A percentile compares a stretch with the other conserved stretches of the same genome.
Evolutionary conservation across 345 rosid species (phyloP).

Genomic region (Populus pruinosa): DNA sequence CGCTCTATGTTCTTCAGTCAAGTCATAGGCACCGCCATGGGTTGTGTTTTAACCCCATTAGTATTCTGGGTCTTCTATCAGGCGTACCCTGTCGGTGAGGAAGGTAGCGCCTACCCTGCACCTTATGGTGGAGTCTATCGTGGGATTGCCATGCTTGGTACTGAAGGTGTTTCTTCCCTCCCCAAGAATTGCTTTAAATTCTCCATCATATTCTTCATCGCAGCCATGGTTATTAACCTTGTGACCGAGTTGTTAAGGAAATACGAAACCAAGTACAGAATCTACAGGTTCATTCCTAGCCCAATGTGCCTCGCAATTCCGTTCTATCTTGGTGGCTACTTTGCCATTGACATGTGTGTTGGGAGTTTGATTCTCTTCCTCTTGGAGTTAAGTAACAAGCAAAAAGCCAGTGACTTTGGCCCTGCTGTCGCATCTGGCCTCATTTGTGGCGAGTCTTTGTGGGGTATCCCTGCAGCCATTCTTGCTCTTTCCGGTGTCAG

Average conservation of each 20-base stretch:
- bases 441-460: constrained; percentile 84
- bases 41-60: constrained; percentile 60
- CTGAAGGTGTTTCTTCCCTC: constrained; percentile 58
- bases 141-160: constrained; percentile 76
- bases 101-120: constrained; percentile 65
- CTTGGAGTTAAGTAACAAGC: constrained; percentile 56
- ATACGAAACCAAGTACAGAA: constrained; percentile 30
- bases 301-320: constrained; percentile 99
- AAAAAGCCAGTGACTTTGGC: constrained; percentile 49
- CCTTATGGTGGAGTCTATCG: constrained; percentile 67
- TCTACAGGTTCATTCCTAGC: constrained; percentile 62
- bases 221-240: constrained; percentile 46
- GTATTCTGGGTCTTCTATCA: constrained; percentile 84
- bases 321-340: constrained; percentile 78
- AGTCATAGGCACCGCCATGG: constrained; percentile 67
- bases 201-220: constrained; percentile 48
- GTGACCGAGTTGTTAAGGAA: constrained; percentile 23
- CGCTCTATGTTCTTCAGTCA: constrained; percentile 87
- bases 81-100: constrained; percentile 72
- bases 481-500: constrained; percentile 59
- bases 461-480: constrained; percentile 87
- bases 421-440: constrained; percentile 85
- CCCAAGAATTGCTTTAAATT: constrained; percentile 66
- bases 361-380: constrained; percentile 75
- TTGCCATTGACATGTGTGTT: constrained; percentile 82